These are phyloP conservation scores for Euphorbia celastroides DNA, from an alignment of 441 rosid genomes.

Conservation along the genomic window DNA sequence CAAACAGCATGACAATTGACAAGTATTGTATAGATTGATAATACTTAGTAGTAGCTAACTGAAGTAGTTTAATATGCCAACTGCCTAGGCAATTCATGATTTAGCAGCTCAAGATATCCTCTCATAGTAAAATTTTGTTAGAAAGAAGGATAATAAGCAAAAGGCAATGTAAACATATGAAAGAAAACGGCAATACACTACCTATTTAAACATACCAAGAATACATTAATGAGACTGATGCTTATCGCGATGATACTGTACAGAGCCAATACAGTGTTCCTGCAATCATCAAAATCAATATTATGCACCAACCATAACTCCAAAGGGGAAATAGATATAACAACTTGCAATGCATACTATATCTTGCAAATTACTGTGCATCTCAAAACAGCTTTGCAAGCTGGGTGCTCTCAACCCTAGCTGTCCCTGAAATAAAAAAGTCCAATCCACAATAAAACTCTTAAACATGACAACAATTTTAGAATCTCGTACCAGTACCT, in stretches of 20 bases:
- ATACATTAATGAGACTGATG: not conserved
- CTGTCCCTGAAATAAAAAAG: not conserved
- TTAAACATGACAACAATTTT: not conserved
- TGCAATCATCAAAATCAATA: not conserved
- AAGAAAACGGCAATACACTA: not conserved
- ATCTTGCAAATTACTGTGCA: not conserved
- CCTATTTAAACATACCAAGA: not conserved
- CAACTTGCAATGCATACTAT: not conserved
- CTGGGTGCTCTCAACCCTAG: not conserved
- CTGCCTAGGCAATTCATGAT: too few relatives aligned
- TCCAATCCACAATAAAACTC: not conserved
- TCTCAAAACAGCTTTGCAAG: constrained; percentile 2
- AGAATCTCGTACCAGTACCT: not conserved
- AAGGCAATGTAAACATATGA: not conserved
- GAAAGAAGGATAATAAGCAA: not conserved
- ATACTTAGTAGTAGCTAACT: too few relatives aligned
- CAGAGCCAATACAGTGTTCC: not conserved
- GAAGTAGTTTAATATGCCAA: too few relatives aligned
- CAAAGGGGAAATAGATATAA: not conserved
- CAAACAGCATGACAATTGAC: too few relatives aligned
- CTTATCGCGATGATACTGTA: not conserved
- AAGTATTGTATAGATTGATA: too few relatives aligned
- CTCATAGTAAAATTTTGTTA: not conserved
- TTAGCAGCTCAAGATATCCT: not conserved
- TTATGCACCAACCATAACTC: not conserved